These are phyloP conservation scores for Blastobotrys illinoisensis DNA, from an alignment of 1,139 yeast species.

Conservation along the genomic window DNA sequence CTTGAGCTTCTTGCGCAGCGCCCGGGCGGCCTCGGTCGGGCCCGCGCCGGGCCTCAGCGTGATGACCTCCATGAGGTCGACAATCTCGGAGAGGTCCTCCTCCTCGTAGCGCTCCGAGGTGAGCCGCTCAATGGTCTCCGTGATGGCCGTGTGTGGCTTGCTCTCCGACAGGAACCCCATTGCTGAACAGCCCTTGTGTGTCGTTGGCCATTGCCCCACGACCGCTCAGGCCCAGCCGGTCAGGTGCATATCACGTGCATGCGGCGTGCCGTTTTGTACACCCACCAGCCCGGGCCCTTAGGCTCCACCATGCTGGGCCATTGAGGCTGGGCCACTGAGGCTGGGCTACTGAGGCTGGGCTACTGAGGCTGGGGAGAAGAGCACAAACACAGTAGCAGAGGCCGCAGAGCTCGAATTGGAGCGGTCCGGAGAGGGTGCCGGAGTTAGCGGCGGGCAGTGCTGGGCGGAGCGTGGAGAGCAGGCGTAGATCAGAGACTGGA, in stretches of 20 bases:
- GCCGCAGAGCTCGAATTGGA: too few species aligned
- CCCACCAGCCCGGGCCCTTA: not conserved
- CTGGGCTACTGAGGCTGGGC: too few species aligned
- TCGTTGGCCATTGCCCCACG: not conserved
- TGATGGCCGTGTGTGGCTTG: conserved; percentile 47
- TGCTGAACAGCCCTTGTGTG: not conserved
- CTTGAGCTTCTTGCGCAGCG: conserved; percentile 79
- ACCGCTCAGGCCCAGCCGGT: not conserved
- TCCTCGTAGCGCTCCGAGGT: conserved; percentile 36
- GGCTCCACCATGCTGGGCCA: not conserved
- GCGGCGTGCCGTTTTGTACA: not conserved
- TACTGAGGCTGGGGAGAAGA: too few species aligned
- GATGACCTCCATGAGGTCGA: conserved; percentile 44
- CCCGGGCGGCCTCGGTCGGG: conserved; percentile 82
- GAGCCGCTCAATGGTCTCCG: conserved; percentile 44
- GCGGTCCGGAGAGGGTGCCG: too few species aligned
- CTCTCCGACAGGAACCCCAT: conserved; percentile 37
- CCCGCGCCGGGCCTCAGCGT: conserved; percentile 43
- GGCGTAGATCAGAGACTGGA: too few species aligned
- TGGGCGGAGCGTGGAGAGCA: too few species aligned
- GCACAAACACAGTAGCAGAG: too few species aligned
- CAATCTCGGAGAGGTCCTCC: conserved; percentile 37
- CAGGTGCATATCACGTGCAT: not conserved
- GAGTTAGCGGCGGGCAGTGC: too few species aligned
- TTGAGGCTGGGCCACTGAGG: too few species aligned